phyloP scores from a whole-genome alignment of 2,329 filamentous ascomycete genomes.

The Exophiala sideris region DNA sequence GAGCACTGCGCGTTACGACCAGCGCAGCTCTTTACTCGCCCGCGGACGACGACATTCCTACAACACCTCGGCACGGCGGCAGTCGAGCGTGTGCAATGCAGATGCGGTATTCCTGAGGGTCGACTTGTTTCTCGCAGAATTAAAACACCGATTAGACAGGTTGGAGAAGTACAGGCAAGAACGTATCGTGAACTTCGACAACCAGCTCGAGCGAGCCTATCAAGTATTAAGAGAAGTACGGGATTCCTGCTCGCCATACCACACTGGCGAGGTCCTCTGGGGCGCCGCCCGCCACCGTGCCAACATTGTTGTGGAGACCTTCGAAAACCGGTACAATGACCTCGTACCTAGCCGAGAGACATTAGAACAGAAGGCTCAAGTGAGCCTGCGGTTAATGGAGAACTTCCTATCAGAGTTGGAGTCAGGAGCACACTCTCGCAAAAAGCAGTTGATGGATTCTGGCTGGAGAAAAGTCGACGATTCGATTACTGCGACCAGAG shows the following conservation, averaged over 20 bases:
- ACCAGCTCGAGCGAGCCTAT: conserved; percentile 80
- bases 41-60: conserved; percentile 46
- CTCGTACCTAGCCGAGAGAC: conserved; percentile 80
- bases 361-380: conserved; percentile 84
- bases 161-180: conserved; percentile 85
- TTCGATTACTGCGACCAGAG: conserved; percentile 68
- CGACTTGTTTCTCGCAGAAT: conserved; percentile 63
- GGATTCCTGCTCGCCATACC: conserved; percentile 74
- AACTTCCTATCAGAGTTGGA: conserved; percentile 83
- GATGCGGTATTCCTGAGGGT: conserved; percentile 47
- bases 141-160: conserved; percentile 81
- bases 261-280: conserved; percentile 77
- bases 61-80: conserved; percentile 38
- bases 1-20: conserved; percentile 14
- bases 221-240: conserved; percentile 81
- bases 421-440: conserved; percentile 71
- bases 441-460: conserved; percentile 75
- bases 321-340: conserved; percentile 84
- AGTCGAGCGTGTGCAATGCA: conserved; percentile 44
- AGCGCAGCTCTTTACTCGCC: conserved; percentile 16
- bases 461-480: conserved; percentile 78
- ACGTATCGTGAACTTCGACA: conserved; percentile 74
- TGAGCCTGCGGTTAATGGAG: conserved; percentile 83
- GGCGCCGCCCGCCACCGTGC: conserved; percentile 80
- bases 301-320: conserved; percentile 85